Conservation (phyloP, 495 filamentous ascomycete genomes). For the Podospora pseudoanserina region DNA sequence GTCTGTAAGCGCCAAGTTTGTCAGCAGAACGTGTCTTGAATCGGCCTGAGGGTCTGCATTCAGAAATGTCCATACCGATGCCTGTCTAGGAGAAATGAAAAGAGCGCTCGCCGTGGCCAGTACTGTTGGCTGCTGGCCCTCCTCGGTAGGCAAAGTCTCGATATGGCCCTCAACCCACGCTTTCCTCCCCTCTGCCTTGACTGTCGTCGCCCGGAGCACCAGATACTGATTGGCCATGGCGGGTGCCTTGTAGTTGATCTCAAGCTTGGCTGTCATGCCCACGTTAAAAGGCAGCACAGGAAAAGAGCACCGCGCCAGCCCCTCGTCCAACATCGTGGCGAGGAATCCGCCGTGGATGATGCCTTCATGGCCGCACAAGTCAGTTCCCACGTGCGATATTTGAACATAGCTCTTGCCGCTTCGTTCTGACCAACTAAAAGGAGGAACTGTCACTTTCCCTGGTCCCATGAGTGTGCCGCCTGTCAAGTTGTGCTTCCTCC, state of each 20-base stretch:
- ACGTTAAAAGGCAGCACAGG: constrained; percentile 83
- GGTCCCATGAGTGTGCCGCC: constrained; percentile 74
- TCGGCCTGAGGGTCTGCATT: neutral
- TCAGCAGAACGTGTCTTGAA: constrained; percentile 3
- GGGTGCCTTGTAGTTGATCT: constrained; percentile 82
- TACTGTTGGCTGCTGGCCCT: constrained; percentile 36
- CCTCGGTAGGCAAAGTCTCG: constrained; percentile 63
- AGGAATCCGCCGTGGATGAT: constrained; percentile 89
- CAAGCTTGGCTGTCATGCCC: constrained; percentile 86
- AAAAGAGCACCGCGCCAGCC: constrained; percentile 86
- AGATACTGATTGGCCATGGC: constrained; percentile 72
- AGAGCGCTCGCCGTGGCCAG: constrained; percentile 58
- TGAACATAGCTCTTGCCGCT: constrained; percentile 69
- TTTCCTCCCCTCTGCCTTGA: constrained; percentile 89
- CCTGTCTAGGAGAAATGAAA: constrained; percentile 85
- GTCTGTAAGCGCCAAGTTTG: constrained; percentile 24
- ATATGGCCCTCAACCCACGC: constrained; percentile 93
- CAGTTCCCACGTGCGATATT: constrained; percentile 73
- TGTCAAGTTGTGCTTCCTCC: constrained; percentile 73
- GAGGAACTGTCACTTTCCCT: constrained; percentile 76
- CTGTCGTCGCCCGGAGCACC: constrained; percentile 75
- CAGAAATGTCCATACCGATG: constrained; percentile 53
- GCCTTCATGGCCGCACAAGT: constrained; percentile 87
- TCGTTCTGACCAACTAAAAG: constrained; percentile 67
- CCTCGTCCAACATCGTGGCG: constrained; percentile 90